Evolutionary conservation across 306 rosid genomes (phyloP), one percentile per base, ranked within the genome.

Genomic region (Medicago arabica): DNA sequence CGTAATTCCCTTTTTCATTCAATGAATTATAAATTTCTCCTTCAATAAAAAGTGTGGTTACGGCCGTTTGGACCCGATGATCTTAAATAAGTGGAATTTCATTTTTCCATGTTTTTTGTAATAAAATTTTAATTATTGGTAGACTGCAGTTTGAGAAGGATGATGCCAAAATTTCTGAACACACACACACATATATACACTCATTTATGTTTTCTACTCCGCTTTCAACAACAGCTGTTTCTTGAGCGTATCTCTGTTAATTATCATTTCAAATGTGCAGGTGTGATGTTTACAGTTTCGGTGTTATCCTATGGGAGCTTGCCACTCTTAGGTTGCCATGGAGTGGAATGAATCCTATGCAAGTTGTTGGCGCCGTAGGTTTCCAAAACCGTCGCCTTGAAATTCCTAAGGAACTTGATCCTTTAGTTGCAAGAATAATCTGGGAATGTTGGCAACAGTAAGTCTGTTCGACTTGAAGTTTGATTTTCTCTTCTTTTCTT

Each of bases 341-440:
- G 99, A 89, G 76, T 66, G 99, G 97, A 78, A 96, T 96, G 99
- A 92, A 96, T 83, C 99, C 99, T 8, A 96, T 96, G 99, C 99
- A 96, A 86, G 99, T 96, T 67, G 99, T 96, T 49, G 99, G 99
- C 34, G 99, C 98, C 6, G 99, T 96, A 31, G 99, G 99, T 71
- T 96, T 96, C 84, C 99, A 92, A 88, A 88, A 89, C 77, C 99
- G 96, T 43, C 88, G 97, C 59, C 97, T 96, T 17, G 99, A 96
- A 41, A 96, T 96, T 67, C 97, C 99, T 18, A 92, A 86, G 84
- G 99, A 96, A 78, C 85, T 96, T 51, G 98, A 96, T 88, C 98
- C 99, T 58, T 53, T 76, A 46, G 97, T 96, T 76, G 97, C 88
- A 49, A 86, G 93, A 71, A 96, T 96, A 81, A 96, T 96, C 76